Evolutionary conservation across 768 basidiomycete species (phyloP).

Genomic region (Favolaschia claudopus): DNA sequence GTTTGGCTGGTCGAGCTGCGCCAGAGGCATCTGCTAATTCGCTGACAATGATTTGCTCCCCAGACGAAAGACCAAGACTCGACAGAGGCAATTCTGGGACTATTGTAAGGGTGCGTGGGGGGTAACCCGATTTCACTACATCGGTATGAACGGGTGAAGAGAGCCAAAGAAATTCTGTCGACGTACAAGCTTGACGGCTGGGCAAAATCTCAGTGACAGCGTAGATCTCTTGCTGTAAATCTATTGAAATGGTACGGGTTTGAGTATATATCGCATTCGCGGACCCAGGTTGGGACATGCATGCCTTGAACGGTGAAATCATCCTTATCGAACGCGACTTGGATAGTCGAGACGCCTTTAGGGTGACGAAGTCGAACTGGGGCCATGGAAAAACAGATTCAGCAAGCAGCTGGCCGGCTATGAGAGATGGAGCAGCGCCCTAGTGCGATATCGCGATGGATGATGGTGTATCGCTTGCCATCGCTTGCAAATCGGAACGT

Average conservation of each 20-base stretch:
- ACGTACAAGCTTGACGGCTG: slow-evolving; percentile 80
- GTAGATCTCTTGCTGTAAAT: slow-evolving; percentile 79
- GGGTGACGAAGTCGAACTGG: slow-evolving; percentile 85
- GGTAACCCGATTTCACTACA: slow-evolving; percentile 85
- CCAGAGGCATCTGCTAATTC: slow-evolving; percentile 37
- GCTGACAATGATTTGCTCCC: slow-evolving; percentile 89
- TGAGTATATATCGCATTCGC: not conserved
- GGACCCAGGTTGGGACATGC: not conserved
- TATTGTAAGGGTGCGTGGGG: slow-evolving; percentile 75
- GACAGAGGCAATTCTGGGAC: slow-evolving; percentile 78
- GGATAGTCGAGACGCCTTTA: slow-evolving; percentile 80
- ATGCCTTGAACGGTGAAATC: slow-evolving; percentile 62
- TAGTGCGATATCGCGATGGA: too few species aligned
- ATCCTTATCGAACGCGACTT: slow-evolving; percentile 63
- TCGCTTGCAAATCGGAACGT: too few species aligned
- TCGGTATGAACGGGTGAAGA: slow-evolving; percentile 10
- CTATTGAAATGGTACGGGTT: slow-evolving; percentile 30
- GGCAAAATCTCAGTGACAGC: slow-evolving; percentile 73
- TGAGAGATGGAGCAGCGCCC: too few species aligned
- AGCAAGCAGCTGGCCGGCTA: too few species aligned
- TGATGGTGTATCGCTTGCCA: too few species aligned
- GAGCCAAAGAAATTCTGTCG: not conserved
- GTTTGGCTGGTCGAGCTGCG: slow-evolving; percentile 30
- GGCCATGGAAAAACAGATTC: slow-evolving; percentile 66
- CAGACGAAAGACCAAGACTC: slow-evolving; percentile 75